A percentile compares a stretch with the other conserved stretches of the same genome.
Conservation (phyloP, 192 early-diverging fungal genomes). For the Mycoemilia scoparia region DNA sequence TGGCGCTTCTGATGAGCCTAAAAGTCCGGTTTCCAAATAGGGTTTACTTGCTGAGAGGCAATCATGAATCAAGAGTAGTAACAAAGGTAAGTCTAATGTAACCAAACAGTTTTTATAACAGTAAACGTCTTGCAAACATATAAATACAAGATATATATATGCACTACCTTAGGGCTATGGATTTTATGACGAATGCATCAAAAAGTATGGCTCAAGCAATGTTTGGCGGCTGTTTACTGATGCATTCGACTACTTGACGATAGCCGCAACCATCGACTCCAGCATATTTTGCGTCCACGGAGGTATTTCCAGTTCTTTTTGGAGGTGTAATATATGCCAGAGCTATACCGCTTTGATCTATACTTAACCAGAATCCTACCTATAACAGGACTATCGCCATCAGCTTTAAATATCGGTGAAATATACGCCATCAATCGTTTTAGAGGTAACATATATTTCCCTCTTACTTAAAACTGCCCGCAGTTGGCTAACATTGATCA, state of each 20-base stretch:
- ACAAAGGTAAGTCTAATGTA: conserved; percentile 43
- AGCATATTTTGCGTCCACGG: conserved; percentile 91
- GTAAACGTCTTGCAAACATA: background rate
- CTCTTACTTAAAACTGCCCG: no score
- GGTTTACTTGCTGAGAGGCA: conserved; percentile 77
- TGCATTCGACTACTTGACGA: conserved; percentile 80
- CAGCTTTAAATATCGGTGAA: conserved; percentile 14
- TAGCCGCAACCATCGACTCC: conserved; percentile 76
- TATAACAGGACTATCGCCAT: conserved; percentile 22
- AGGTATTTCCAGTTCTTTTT: conserved; percentile 38
- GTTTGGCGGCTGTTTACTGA: conserved; percentile 92
- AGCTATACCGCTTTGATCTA: no score
- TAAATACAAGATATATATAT: background rate
- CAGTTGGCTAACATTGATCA: no score
- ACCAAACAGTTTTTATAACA: conserved; percentile 1
- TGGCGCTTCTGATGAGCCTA: conserved; percentile 66
- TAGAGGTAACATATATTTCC: no score
- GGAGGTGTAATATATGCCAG: no score
- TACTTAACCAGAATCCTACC: no score
- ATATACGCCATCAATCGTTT: conserved; percentile 15
- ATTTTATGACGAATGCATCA: conserved; percentile 81
- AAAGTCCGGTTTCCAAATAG: conserved; percentile 82
- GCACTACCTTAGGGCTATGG: conserved; percentile 77
- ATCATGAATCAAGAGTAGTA: conserved; percentile 86
- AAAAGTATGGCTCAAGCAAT: conserved; percentile 62